Base-by-base conservation (phyloP, 2,329 filamentous ascomycete species). In the Penicillium concentricum region DNA sequence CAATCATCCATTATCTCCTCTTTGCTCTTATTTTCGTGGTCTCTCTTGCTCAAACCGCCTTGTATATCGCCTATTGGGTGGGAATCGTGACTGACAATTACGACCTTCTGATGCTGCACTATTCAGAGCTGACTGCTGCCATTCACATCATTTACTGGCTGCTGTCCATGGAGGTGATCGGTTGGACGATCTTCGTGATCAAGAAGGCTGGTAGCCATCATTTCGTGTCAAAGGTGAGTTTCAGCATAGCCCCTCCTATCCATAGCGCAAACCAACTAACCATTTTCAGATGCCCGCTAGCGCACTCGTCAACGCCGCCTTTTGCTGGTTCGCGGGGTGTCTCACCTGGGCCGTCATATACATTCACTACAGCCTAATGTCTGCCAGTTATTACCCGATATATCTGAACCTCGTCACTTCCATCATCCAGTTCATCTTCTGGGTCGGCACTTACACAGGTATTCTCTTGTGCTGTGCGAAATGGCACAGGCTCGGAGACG, bases 81-180 rank as follows among this genome's bases (percentile, higher is more conserved):
- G 24, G 20, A 18, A 1, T 2, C 0, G 57, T 66, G 28, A 37
- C 34, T 24, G n/a, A 2, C 12, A 4, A 22, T 2, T 12, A 32
- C 5, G 15, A 4, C 15, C 22, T 13, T 1, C 2, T 15, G 1
- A 2, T 5, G 0, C 9, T 62, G 4, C 2, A n/a, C 12, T 57
- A 50, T 22, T 32, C 9, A 26, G 56, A 56, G 7, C 5, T 69
- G 5, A 46, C 39, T n/a, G 30, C 30, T 10, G 61, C 61, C 2
- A 46, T 56, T 2, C n/a, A 32, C 1, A 61, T 67, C 16, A 26
- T 67, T 10, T 65, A 54, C 22, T 67, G 59, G 54, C 4, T 64
- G 3, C 38, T 61, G 5, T 63, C 67, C 3, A 6, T 67, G 54
- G 67, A 69, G 41, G 58, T 68, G 12, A 37, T 69, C 7, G 45